Conservation (phyloP, 306 rosid genomes). For the Lupinus albus region DNA sequence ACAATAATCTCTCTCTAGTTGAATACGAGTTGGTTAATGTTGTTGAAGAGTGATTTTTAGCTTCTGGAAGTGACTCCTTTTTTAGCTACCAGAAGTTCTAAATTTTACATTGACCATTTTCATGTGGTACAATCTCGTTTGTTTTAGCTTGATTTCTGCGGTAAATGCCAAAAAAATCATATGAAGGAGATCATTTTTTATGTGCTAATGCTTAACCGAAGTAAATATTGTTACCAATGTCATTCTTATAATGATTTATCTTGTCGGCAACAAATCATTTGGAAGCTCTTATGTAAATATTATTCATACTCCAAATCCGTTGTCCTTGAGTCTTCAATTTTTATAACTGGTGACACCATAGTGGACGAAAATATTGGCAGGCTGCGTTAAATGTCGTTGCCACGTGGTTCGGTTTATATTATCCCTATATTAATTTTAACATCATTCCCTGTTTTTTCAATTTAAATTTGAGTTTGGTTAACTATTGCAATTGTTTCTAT, state of each 20-base stretch:
- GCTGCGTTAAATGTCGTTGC: no score
- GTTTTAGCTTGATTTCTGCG: conserved; percentile 28
- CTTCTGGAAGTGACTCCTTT: conserved; percentile 38
- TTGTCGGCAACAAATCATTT: background rate
- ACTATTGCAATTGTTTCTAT: no score
- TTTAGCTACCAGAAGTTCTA: conserved; percentile 35
- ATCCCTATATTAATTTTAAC: no score
- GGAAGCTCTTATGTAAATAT: background rate
- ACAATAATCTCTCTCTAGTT: conserved; percentile 67
- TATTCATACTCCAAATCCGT: background rate
- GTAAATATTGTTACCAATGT: conserved; percentile 1
- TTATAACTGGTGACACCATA: no score
- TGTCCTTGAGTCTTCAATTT: background rate
- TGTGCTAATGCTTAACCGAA: background rate
- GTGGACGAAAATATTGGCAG: no score
- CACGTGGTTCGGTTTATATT: no score
- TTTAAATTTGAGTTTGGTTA: no score
- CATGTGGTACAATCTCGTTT: conserved; percentile 38
- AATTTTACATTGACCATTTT: conserved; percentile 43
- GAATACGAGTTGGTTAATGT: conserved; percentile 71
- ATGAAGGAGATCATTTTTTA: background rate
- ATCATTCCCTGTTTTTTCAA: no score
- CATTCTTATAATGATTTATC: background rate
- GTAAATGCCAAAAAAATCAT: conserved; percentile 1
- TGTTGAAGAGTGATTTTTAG: conserved; percentile 49